phyloP scores from a whole-genome alignment of 108 stramenopile genomes.

The Cyclostephanos invisitatus region DNA sequence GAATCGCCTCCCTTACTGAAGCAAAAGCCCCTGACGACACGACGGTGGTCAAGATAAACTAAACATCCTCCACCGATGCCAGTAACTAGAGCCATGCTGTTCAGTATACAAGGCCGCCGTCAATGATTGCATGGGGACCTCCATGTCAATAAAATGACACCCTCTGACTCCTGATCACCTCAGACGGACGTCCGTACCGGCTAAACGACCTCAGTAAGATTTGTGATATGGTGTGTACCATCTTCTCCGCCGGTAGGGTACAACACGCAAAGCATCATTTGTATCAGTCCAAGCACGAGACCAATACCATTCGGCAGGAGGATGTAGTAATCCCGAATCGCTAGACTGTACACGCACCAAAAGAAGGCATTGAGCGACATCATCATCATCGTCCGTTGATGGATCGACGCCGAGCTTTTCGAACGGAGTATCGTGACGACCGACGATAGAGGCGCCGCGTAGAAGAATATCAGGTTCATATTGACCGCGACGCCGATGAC shows the following conservation, averaged over 20 bases:
- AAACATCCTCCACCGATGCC: neutral
- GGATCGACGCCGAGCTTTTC: conserved; percentile 59
- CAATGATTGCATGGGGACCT: neutral
- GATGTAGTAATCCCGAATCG: conserved; percentile 70
- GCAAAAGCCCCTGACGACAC: neutral
- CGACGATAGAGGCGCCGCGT: conserved; percentile 44
- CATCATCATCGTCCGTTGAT: conserved; percentile 73
- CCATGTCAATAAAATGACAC: neutral
- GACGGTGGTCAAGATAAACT: no score
- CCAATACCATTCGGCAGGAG: conserved; percentile 78
- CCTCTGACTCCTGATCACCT: neutral
- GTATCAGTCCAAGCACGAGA: conserved; percentile 57
- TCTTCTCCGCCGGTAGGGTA: conserved; percentile 14
- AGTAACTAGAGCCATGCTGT: no score
- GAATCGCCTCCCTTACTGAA: no score
- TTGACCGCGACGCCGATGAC: conserved; percentile 50
- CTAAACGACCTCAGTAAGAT: neutral
- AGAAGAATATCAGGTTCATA: conserved; percentile 46
- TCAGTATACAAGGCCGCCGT: neutral
- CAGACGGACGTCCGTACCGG: neutral
- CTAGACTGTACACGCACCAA: conserved; percentile 74
- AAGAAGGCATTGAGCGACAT: conserved; percentile 71
- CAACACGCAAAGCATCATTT: conserved; percentile 50
- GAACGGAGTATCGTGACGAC: conserved; percentile 31
- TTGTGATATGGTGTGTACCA: neutral